Evolutionary conservation across 306 rosid species (phyloP).

Genomic region (Lablab purpureus): DNA sequence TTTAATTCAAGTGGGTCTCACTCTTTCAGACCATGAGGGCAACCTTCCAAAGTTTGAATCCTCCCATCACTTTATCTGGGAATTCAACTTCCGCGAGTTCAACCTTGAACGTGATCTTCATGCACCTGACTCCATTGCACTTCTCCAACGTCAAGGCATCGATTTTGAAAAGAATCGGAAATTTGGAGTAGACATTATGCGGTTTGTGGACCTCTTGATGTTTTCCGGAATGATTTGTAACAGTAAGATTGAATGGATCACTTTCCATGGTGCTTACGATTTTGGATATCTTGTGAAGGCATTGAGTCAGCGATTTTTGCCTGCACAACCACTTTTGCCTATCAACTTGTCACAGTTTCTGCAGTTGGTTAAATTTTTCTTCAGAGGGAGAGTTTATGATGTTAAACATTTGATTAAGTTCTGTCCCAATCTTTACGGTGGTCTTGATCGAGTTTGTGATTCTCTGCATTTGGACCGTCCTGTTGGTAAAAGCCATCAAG

Average conservation of each 20-base stretch:
- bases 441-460: too few relatives aligned
- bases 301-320: not conserved
- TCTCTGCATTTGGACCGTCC: too few relatives aligned
- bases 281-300: not conserved
- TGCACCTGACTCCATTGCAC: not conserved
- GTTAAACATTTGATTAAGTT: too few relatives aligned
- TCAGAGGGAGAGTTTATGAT: not conserved
- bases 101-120: not conserved
- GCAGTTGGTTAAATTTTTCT: not conserved
- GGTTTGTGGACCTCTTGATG: not conserved
- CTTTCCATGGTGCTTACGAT: not conserved
- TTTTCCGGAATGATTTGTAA: not conserved
- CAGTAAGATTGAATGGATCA: not conserved
- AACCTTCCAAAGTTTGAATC: not conserved
- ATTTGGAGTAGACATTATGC: not conserved
- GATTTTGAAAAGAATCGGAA: not conserved
- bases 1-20: not conserved
- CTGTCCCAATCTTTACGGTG: too few relatives aligned
- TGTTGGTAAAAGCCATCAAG: too few relatives aligned
- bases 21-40: not conserved
- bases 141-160: not conserved
- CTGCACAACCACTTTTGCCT: not conserved
- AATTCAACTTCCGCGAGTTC: not conserved
- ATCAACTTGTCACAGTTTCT: not conserved
- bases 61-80: not conserved